phyloP scores from a whole-genome alignment of 1,284 basidiomycete genomes.

The Neonothopanus nambi region DNA sequence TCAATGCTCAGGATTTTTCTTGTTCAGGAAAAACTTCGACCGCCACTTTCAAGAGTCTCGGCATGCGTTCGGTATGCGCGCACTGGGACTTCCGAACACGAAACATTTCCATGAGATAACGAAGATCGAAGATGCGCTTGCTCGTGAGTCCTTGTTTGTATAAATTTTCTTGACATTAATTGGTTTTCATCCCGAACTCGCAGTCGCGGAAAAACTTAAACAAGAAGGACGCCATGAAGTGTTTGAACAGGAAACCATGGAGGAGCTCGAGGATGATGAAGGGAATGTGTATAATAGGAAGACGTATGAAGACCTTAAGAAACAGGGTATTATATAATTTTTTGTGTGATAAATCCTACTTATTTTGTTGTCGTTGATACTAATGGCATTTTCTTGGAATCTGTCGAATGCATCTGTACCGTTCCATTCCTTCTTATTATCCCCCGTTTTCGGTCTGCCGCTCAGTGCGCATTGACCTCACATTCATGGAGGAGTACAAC shows the following conservation, averaged over 20 bases:
- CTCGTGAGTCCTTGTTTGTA: conserved; percentile 57
- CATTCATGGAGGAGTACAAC: too few relatives aligned
- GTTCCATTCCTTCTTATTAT: background rate
- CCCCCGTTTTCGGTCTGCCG: background rate
- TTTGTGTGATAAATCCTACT: conserved; percentile 1
- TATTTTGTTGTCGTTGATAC: too few relatives aligned
- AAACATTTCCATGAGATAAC: conserved; percentile 99
- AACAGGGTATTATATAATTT: conserved; percentile 84
- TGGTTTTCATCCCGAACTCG: background rate
- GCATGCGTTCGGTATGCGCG: conserved; percentile 98
- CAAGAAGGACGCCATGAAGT: conserved; percentile 91
- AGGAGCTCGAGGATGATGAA: conserved; percentile 95
- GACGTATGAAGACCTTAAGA: conserved; percentile 90
- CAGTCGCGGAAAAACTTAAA: conserved; percentile 95
- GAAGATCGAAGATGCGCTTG: conserved; percentile 92
- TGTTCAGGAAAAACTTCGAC: conserved; percentile 86
- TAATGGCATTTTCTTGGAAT: too few relatives aligned
- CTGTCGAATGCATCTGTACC: background rate
- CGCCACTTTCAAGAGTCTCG: conserved; percentile 94
- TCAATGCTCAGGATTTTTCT: conserved; percentile 18
- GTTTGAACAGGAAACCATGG: conserved; percentile 89
- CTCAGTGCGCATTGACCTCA: too few relatives aligned
- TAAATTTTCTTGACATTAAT: background rate
- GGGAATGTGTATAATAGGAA: conserved; percentile 94
- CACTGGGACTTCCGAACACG: conserved; percentile 95